phyloP scores from a whole-genome alignment of 2,329 filamentous ascomycete genomes.

The Alternaria brassicae region DNA sequence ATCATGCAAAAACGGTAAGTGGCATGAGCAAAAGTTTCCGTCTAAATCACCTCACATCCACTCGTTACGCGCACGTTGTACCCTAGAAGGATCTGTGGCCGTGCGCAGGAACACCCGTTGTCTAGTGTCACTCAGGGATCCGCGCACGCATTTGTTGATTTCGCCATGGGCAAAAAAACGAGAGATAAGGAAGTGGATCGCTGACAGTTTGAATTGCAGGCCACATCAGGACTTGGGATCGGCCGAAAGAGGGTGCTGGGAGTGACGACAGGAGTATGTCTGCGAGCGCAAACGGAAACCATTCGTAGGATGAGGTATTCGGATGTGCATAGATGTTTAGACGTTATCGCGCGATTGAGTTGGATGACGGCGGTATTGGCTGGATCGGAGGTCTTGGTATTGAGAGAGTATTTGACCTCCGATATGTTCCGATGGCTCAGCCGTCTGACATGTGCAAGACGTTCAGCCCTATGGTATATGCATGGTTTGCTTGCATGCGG shows the following conservation, averaged over 20 bases:
- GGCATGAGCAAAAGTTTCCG: conserved; percentile 17
- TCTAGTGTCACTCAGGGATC: conserved; percentile 9
- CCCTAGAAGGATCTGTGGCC: conserved; percentile 8
- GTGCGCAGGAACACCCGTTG: conserved; percentile 38
- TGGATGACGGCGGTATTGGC: neutral
- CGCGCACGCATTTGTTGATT: conserved; percentile 25
- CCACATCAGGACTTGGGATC: conserved; percentile 77
- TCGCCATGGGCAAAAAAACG: conserved; percentile 6
- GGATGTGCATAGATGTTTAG: neutral
- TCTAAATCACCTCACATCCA: conserved; percentile 14
- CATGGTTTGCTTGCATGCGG: conserved; percentile 10
- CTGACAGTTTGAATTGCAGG: conserved; percentile 56
- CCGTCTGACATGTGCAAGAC: conserved; percentile 16
- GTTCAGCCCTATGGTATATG: conserved; percentile 27
- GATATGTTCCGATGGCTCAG: conserved; percentile 18
- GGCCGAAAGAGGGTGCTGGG: conserved; percentile 61
- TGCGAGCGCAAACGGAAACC: conserved; percentile 32
- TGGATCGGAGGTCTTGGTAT: conserved; percentile 6
- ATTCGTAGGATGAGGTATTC: conserved; percentile 8
- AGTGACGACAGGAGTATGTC: conserved; percentile 43
- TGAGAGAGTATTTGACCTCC: conserved; percentile 7
- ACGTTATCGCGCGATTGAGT: neutral
- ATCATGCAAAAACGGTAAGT: conserved; percentile 85
- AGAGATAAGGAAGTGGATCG: conserved; percentile 31
- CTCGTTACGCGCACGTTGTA: conserved; percentile 14